A percentile compares a stretch with the other conserved stretches of the same genome.
Evolutionary conservation across 768 basidiomycete species (phyloP).

Genomic region (Tulasnella sp.): DNA sequence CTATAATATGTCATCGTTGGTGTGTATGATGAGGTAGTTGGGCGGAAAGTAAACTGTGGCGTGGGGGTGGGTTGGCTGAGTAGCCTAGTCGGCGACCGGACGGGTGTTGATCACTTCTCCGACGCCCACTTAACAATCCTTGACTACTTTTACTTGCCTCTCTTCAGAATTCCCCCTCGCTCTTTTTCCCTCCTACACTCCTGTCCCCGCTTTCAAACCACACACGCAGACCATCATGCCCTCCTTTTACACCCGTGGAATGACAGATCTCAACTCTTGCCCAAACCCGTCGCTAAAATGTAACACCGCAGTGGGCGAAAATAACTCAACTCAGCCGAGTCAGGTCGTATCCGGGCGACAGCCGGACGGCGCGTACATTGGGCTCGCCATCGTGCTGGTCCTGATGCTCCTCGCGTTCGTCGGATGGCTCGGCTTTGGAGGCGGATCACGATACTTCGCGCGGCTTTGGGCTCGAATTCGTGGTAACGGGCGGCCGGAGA

Average conservation of each 20-base stretch:
- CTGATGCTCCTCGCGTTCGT: neutral
- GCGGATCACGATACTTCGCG: neutral
- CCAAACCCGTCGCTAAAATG: neutral
- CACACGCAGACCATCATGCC: too few species aligned
- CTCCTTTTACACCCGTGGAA: too few species aligned
- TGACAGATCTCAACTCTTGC: neutral
- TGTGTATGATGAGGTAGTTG: too few species aligned
- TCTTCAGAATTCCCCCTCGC: neutral
- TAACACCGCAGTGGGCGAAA: neutral
- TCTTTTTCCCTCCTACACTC: neutral
- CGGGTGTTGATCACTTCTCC: neutral
- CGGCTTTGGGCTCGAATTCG: neutral
- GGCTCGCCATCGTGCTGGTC: neutral
- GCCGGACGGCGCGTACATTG: neutral
- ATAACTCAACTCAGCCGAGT: neutral
- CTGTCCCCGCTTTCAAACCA: neutral
- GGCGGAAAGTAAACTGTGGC: neutral
- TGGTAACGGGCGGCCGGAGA: neutral
- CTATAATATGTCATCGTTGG: too few species aligned
- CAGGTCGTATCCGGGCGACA: neutral
- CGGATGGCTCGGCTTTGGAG: neutral
- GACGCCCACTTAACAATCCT: neutral
- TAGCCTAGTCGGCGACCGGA: neutral
- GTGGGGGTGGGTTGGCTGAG: neutral
- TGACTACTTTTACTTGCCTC: neutral